Base-by-base conservation (phyloP, 495 filamentous ascomycete genomes). In the Podospora fimiseda region DNA sequence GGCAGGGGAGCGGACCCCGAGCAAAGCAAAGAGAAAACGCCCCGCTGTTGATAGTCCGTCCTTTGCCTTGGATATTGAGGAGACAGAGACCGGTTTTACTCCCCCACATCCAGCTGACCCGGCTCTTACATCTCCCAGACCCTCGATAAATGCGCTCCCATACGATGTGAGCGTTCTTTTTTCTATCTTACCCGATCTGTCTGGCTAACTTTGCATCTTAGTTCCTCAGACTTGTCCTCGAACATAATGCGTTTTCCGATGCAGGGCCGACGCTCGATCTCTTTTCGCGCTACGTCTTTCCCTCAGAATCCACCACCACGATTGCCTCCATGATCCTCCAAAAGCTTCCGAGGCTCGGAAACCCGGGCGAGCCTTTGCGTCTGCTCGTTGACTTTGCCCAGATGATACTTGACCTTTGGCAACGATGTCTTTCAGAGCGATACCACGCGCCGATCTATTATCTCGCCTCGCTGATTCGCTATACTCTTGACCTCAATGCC, bases 11-110 rank as follows among this genome's bases (percentile, higher is more conserved):
- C 68, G 71, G 48, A 78, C 74, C 3, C 74, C 76, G 2, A 72
- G 67, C 21, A 77, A 75, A 48, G 74, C 69, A 14, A 76, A 76
- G 55, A 59, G 78, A 57, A 81, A 80, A 62, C 70, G 78, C 1
- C 76, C 68, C 2, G 60, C 65, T 13, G 56, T 75, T 4, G 77
- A 79, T 18, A 79, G 74, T 49, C 78, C 78, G 13, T 63, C 72
- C 13, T 70, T 63, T 58, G 70, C 73, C 0, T 60, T 81, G 2
- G 78, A 81, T 51, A 75, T 70, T n/a, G 55, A 67, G 23, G 55
- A 53, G 3, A 60, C 52, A 2, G 62, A 61, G 16, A 37, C 14
- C 1, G 18, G 23, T 0, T 33, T 55, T 14, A 55, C 13, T n/a
- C 44, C 14, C 5, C 21, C 18, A 18, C 36, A 1, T 5, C 2